These are phyloP conservation scores for Ampelocalamus luodianensis DNA, from an alignment of 176 grass and related monocot species.

Conservation along the genomic window DNA sequence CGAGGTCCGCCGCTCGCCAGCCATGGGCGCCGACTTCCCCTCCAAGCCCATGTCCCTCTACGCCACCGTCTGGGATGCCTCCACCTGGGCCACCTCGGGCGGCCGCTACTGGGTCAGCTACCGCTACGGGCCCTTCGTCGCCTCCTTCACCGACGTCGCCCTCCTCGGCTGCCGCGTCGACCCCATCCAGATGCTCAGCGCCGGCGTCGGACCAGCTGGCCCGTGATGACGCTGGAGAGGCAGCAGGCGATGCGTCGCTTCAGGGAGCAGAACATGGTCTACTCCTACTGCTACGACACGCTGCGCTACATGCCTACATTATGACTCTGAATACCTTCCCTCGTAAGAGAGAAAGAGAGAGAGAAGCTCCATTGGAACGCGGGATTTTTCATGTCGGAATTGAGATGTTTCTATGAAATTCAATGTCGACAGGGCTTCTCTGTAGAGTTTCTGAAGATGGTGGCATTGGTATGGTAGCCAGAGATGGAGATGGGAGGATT, in stretches of 20 bases:
- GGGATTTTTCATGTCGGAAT: too few species aligned
- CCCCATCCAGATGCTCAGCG: constrained; percentile 52
- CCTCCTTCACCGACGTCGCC: constrained; percentile 74
- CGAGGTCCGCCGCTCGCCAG: constrained; percentile 50
- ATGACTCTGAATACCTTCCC: too few species aligned
- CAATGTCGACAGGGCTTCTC: too few species aligned
- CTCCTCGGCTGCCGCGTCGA: constrained; percentile 71
- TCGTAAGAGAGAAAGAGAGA: too few species aligned
- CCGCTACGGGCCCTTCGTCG: constrained; percentile 67
- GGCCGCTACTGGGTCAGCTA: constrained; percentile 81
- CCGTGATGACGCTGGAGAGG: constrained; percentile 68
- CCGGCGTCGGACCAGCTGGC: constrained; percentile 40
- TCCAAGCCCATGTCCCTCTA: constrained; percentile 91
- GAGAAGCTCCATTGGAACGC: too few species aligned
- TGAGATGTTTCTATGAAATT: too few species aligned
- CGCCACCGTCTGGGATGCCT: constrained; percentile 91
- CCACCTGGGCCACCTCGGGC: constrained; percentile 74
- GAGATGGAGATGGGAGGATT: too few species aligned
- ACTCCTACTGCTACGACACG: constrained; percentile 83
- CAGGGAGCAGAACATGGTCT: constrained; percentile 79
- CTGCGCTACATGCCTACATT: constrained; percentile 48
- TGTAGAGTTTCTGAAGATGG: too few species aligned
- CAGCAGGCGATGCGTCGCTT: constrained; percentile 68
- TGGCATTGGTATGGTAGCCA: too few species aligned
- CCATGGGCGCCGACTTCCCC: constrained; percentile 65